Conservation (phyloP, 306 rosid species). For the Vachellia pachyceras region DNA sequence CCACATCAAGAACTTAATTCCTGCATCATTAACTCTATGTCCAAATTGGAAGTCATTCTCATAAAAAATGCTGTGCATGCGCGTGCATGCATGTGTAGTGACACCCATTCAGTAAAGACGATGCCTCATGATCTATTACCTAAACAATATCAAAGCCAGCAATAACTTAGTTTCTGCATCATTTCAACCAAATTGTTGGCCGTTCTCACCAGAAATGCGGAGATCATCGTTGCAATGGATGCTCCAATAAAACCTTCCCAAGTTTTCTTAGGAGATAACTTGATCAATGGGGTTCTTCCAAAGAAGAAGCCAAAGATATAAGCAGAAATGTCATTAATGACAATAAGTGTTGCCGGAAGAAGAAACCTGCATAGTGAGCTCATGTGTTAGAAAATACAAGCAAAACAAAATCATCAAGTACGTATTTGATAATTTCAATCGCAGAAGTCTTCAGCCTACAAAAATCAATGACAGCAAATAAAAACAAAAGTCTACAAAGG, state of each 20-base stretch:
- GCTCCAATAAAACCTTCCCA: conserved; percentile 99
- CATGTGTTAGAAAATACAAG: conserved; percentile 38
- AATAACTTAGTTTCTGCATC: conserved; percentile 36
- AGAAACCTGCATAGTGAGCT: conserved; percentile 77
- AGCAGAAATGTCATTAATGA: conserved; percentile 93
- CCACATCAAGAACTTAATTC: too few relatives aligned
- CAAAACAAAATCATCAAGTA: conserved; percentile 29
- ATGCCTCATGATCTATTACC: neutral
- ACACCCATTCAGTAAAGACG: neutral
- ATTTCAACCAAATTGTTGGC: conserved; percentile 25
- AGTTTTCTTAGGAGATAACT: conserved; percentile 97
- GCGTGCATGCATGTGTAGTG: neutral
- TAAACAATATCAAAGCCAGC: conserved; percentile 4
- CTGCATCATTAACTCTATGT: neutral
- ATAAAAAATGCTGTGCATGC: neutral
- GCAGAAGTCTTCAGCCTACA: conserved; percentile 6
- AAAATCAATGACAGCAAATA: neutral
- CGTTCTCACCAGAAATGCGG: conserved; percentile 88
- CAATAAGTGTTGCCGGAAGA: conserved; percentile 95
- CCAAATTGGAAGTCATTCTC: neutral
- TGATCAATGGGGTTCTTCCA: conserved; percentile 95
- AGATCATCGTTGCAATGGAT: conserved; percentile 84
- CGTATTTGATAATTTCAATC: neutral
- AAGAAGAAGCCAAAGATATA: conserved; percentile 92
- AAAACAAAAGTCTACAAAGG: neutral